phyloP scores from a whole-genome alignment of 192 early-diverging fungal species.

The Podila horticola region DNA sequence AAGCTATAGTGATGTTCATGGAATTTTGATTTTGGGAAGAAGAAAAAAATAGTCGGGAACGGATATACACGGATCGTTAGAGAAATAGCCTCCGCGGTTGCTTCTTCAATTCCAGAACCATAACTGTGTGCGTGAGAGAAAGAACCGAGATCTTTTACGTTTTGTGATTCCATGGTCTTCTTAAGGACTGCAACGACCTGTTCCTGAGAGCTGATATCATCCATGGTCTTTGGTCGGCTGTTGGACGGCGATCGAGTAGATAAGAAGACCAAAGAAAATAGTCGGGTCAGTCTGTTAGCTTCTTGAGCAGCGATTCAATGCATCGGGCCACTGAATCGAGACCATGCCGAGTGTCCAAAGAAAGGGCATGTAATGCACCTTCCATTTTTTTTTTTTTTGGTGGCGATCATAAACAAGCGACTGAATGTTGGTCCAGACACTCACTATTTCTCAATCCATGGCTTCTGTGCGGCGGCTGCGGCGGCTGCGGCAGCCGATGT shows the following conservation, averaged over 20 bases:
- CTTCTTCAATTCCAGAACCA: too few species aligned
- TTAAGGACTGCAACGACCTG: constrained; percentile 86
- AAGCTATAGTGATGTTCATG: constrained; percentile 63
- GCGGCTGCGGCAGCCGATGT: constrained; percentile 14
- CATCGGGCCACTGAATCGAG: too few species aligned
- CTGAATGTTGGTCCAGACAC: constrained; percentile 2
- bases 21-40: too few species aligned
- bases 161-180: constrained; percentile 87
- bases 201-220: constrained; percentile 91
- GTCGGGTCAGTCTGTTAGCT: too few species aligned
- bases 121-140: too few species aligned
- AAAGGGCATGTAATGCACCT: background rate
- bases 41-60: background rate
- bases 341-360: too few species aligned
- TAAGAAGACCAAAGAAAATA: background rate
- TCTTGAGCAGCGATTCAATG: too few species aligned
- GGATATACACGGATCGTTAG: too few species aligned
- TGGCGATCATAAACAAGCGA: background rate
- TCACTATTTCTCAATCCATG: constrained; percentile 95
- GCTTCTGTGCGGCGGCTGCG: constrained; percentile 54
- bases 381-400: background rate
- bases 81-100: too few species aligned
- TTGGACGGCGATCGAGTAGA: background rate
- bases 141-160: constrained; percentile 62
- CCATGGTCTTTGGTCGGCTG: constrained; percentile 86